phyloP scores from a whole-genome alignment of 495 filamentous ascomycete species.

The Aspergillus indologenus region DNA sequence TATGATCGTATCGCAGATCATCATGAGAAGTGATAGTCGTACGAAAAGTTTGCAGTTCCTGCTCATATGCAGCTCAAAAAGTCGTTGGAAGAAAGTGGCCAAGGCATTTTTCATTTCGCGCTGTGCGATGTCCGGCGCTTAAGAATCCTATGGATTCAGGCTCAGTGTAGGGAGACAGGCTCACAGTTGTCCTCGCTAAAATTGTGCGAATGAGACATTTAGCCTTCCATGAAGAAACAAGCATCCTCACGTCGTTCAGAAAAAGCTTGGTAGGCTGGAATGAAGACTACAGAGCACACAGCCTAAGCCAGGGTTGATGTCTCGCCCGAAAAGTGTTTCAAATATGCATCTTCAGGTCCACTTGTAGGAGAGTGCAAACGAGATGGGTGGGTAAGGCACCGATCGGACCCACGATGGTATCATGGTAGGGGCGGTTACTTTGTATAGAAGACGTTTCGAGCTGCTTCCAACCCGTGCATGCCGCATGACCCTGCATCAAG shows the following conservation, averaged over 20 bases:
- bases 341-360: neutral
- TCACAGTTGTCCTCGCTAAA: no score
- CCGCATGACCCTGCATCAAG: neutral
- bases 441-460: neutral
- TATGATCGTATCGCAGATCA: no score
- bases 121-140: no score
- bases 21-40: no score
- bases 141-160: no score
- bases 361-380: neutral
- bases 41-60: no score
- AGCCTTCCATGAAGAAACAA: neutral
- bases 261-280: conserved; percentile 4
- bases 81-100: no score
- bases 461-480: neutral
- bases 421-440: neutral
- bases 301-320: neutral
- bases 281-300: neutral
- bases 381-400: neutral
- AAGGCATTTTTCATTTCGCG: no score
- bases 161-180: no score
- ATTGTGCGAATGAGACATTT: neutral
- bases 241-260: neutral
- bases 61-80: no score
- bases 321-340: conserved; percentile 1
- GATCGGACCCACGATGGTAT: neutral